These are phyloP conservation scores for Xerophyta viscosa DNA, from an alignment of 106 monocot genomes.

Conservation along the genomic window DNA sequence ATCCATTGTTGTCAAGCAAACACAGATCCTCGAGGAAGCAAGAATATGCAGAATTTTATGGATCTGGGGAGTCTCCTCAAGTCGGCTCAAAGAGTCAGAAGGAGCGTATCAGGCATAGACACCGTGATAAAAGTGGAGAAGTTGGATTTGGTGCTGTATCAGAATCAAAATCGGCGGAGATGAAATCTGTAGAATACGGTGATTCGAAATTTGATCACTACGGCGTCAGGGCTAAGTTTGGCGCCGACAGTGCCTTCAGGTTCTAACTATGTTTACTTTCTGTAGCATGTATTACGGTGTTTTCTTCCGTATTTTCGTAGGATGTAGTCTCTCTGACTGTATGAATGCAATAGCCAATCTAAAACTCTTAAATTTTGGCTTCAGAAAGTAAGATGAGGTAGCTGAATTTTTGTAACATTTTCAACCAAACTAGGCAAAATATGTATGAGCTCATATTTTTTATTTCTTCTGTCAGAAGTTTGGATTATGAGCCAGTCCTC, in stretches of 20 bases:
- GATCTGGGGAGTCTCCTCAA: constrained; percentile 35
- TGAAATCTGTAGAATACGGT: constrained; percentile 29
- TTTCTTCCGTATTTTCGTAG: too few relatives aligned
- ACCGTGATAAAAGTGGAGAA: constrained; percentile 15
- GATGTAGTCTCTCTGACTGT: too few relatives aligned
- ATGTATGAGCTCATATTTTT: too few relatives aligned
- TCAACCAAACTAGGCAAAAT: too few relatives aligned
- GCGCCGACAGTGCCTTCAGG: constrained; percentile 31
- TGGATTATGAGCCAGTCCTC: too few relatives aligned
- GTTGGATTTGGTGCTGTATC: constrained; percentile 13
- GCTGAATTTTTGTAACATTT: too few relatives aligned
- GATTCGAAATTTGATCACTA: constrained; percentile 74
- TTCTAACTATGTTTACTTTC: too few relatives aligned
- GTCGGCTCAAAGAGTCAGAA: constrained; percentile 52
- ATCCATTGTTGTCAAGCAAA: constrained; percentile 47
- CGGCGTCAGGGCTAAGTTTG: constrained; percentile 66
- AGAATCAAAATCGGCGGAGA: constrained; percentile 41
- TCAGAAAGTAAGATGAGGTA: too few relatives aligned
- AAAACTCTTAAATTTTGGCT: too few relatives aligned
- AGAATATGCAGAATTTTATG: constrained; percentile 80
- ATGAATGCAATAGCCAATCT: too few relatives aligned
- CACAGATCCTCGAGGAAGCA: constrained; percentile 78
- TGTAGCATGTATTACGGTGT: too few relatives aligned
- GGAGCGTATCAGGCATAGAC: constrained; percentile 59
- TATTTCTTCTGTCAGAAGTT: too few relatives aligned